These are phyloP conservation scores for Sarocladium strictum DNA, from an alignment of 2,329 filamentous ascomycete genomes.

Conservation along the genomic window DNA sequence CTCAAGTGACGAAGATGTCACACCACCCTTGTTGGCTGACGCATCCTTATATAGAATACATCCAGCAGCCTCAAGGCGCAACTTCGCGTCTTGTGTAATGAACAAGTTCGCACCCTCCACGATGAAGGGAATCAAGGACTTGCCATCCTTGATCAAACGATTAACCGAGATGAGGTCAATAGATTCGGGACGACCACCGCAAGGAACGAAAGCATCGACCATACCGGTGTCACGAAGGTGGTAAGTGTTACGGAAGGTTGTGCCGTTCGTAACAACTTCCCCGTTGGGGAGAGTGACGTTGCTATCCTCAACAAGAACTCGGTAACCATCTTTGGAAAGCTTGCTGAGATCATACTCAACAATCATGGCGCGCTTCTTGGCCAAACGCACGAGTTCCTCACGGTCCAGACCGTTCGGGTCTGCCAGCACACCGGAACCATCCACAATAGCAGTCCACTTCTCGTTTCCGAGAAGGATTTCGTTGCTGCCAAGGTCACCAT, in stretches of 20 bases:
- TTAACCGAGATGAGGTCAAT: constrained; percentile 86
- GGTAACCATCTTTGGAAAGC: constrained; percentile 82
- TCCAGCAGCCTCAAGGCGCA: constrained; percentile 90
- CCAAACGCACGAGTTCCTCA: constrained; percentile 75
- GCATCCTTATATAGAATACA: constrained; percentile 97
- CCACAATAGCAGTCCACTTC: constrained; percentile 92
- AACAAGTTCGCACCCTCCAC: constrained; percentile 98
- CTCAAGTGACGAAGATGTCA: constrained; percentile 94
- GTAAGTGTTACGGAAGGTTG: constrained; percentile 94
- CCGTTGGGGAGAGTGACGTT: constrained; percentile 84
- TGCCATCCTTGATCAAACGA: constrained; percentile 86
- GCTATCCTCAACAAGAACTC: constrained; percentile 84
- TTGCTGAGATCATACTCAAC: constrained; percentile 78
- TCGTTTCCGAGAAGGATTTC: constrained; percentile 95
- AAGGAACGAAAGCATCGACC: constrained; percentile 90
- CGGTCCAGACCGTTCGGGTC: constrained; percentile 87
- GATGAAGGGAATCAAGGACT: constrained; percentile 83
- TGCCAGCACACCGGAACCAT: constrained; percentile 89
- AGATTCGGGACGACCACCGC: constrained; percentile 91
- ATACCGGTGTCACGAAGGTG: constrained; percentile 73
- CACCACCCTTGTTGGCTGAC: constrained; percentile 96
- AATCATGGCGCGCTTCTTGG: constrained; percentile 85
- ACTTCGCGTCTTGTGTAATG: constrained; percentile 96
- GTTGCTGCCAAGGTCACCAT: constrained; percentile 94
- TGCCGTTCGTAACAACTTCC: constrained; percentile 85